These are phyloP conservation scores for Cladosporium sp. DNA, from an alignment of 2,329 filamentous ascomycete species.

Conservation along the genomic window DNA sequence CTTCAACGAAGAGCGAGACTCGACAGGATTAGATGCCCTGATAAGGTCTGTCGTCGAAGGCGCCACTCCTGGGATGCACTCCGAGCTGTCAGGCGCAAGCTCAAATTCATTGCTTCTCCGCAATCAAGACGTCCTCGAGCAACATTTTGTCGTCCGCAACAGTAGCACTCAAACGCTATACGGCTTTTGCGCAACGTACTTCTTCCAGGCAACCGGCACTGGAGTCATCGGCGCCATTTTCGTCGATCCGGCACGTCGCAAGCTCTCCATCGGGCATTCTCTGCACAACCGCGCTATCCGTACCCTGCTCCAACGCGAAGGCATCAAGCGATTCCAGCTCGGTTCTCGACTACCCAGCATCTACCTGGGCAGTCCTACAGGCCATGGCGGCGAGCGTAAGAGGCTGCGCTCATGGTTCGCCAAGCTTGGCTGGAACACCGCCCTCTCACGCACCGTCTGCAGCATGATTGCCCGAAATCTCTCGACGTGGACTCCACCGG, in stretches of 20 bases:
- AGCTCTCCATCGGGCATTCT: conserved; percentile 83
- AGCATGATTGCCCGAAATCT: conserved; percentile 71
- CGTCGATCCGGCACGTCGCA: conserved; percentile 78
- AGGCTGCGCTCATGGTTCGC: conserved; percentile 73
- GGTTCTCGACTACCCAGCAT: conserved; percentile 77
- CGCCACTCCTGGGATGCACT: conserved; percentile 59
- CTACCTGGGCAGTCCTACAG: conserved; percentile 76
- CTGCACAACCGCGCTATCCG: conserved; percentile 80
- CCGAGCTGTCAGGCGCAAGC: conserved; percentile 61
- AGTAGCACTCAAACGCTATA: conserved; percentile 87
- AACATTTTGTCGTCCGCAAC: conserved; percentile 88
- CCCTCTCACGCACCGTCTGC: conserved; percentile 55
- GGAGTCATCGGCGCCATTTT: conserved; percentile 82
- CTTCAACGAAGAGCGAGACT: conserved; percentile 75
- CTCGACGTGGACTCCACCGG: conserved; percentile 66
- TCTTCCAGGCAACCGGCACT: conserved; percentile 59
- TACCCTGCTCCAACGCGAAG: conserved; percentile 62
- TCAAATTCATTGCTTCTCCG: conserved; percentile 71
- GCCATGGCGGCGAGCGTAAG: conserved; percentile 54
- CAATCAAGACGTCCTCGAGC: conserved; percentile 65
- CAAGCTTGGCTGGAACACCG: conserved; percentile 80
- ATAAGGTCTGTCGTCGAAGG: conserved; percentile 63
- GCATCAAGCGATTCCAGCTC: conserved; percentile 73
- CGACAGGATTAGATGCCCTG: conserved; percentile 65
- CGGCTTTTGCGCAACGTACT: conserved; percentile 88